phyloP scores from a whole-genome alignment of 768 basidiomycete genomes.

The Leccinum longicurvipes region DNA sequence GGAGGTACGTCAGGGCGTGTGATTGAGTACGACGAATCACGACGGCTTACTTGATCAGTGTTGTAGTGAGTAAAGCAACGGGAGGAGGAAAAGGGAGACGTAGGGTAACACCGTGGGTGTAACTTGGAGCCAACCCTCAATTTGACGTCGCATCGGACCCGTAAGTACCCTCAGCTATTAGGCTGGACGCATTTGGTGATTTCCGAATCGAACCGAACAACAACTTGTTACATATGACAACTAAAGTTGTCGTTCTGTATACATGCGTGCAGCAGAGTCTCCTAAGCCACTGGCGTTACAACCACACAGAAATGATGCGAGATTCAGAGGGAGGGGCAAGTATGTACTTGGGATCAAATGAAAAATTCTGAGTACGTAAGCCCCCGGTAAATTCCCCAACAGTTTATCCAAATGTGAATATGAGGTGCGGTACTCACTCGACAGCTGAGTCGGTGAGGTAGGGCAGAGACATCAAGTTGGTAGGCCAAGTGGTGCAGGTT shows the following conservation, averaged over 20 bases:
- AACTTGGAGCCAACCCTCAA: neutral
- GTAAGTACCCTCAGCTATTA: neutral
- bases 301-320: neutral
- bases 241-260: constrained; percentile 4
- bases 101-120: neutral
- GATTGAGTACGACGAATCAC: neutral
- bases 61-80: neutral
- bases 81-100: neutral
- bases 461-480: neutral
- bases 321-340: too few relatives aligned
- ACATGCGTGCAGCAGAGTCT: neutral
- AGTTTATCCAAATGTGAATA: too few relatives aligned
- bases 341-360: too few relatives aligned
- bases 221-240: neutral
- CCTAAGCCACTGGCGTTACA: neutral
- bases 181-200: constrained; percentile 12
- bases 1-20: constrained; percentile 5
- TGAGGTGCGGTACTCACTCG: neutral
- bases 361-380: constrained; percentile 14
- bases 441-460: constrained; percentile 3
- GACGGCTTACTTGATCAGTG: constrained; percentile 4
- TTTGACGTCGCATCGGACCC: constrained; percentile 7
- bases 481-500: too few relatives aligned
- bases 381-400: constrained; percentile 1
- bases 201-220: neutral